These are phyloP conservation scores for Pouteria glomerata DNA, from an alignment of 148 eudicot genomes.

Conservation along the genomic window DNA sequence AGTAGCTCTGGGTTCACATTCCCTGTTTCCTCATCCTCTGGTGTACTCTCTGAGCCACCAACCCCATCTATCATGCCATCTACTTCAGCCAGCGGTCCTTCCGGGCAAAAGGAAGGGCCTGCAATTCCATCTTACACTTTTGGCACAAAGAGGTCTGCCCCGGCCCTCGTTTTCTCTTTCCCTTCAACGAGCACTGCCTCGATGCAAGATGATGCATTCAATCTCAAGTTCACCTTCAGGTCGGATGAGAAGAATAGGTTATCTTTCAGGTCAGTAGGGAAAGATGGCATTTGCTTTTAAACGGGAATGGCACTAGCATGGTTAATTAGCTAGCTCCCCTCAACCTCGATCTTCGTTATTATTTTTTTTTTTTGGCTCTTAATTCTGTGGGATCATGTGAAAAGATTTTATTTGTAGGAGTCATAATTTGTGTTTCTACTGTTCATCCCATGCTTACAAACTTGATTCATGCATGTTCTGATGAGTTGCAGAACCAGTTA, in stretches of 20 bases:
- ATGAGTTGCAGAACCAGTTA: not conserved
- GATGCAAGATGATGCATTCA: slow-evolving; percentile 22
- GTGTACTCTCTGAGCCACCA: slow-evolving; percentile 63
- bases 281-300: slow-evolving; percentile 49
- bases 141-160: slow-evolving; percentile 41
- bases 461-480: not conserved
- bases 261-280: slow-evolving; percentile 53
- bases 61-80: slow-evolving; percentile 80
- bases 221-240: slow-evolving; percentile 64
- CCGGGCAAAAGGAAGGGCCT: slow-evolving; percentile 24
- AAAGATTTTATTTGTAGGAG: not conserved
- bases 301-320: not conserved
- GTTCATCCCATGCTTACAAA: not conserved
- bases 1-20: slow-evolving; percentile 56
- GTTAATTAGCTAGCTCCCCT: not conserved
- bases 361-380: too few species aligned
- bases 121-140: slow-evolving; percentile 40
- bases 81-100: slow-evolving; percentile 25
- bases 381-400: too few species aligned
- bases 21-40: slow-evolving; percentile 47
- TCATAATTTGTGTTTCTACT: not conserved
- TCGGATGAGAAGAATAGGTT: slow-evolving; percentile 46
- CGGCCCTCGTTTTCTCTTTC: slow-evolving; percentile 52
- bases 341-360: too few species aligned
- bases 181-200: slow-evolving; percentile 47